Base-by-base conservation (phyloP, 805 yeast species). In the Kodamaea leandrae region DNA sequence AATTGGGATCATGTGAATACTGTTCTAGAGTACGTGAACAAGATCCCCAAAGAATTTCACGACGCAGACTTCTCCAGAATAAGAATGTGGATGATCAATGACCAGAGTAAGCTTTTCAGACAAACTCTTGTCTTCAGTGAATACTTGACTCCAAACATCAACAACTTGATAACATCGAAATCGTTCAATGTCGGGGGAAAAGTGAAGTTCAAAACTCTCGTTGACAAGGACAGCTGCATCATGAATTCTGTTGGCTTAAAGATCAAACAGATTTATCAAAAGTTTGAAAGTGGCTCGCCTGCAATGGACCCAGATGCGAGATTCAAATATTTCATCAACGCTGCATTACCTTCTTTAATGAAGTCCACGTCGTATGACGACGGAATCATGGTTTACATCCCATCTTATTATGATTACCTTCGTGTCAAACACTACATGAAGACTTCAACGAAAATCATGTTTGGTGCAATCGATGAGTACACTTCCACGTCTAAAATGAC, bases 11-110 rank as follows among this genome's bases (percentile, higher is more conserved):
- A 91, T 63, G 74, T 93, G 6, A 62, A 61, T 21, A 80, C 82
- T 12, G 74, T 81, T 4, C 67, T 82, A 50, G 79, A 80, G 47
- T 80, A 83, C 56, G 50, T 89, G 42, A 89, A 90, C 61, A 68
- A 73, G 42, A 78, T 89, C 34, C 98, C 98, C 4, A 77, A 78
- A 47, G 78, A 83, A 37, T 74, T 74, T 48, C 81, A 85, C 48
- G 89, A 80, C 48, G 84, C 95, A 12, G 99, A 93, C 63, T 93
- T 93, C 61, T 80, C 93, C 43, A 76, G 99, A 51, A 82, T 93
- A 27, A 76, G 96, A 52, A 83, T 86, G 84, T 90, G 96, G 95
- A 81, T 84, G 26, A 82, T 93, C 48, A 90, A 93, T 54, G 95
- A 87, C 47, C 82, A 86, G 51, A 82, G 86, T 10, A 73, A 70